Evolutionary conservation across 208 protist genomes (phyloP).

Genomic region (Trypanosoma brucei): DNA sequence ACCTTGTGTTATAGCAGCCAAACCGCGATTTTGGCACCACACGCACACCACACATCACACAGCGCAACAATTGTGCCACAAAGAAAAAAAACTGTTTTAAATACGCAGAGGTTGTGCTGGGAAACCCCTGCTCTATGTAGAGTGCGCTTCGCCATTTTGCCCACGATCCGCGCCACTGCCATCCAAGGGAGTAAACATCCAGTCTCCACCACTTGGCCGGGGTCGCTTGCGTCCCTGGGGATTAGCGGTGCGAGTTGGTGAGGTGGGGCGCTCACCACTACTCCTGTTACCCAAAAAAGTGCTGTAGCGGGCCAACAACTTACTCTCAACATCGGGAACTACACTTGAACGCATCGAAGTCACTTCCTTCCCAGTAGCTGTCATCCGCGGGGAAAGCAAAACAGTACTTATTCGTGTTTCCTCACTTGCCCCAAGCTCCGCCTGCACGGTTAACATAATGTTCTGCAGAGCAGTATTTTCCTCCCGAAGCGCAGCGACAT

Average conservation of each 20-base stretch:
- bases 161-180: not conserved
- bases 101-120: too few relatives aligned
- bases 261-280: not conserved
- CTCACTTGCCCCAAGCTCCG: constrained; percentile 23
- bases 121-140: not conserved
- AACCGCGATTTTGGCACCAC: too few relatives aligned
- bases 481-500: constrained; percentile 4
- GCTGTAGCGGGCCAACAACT: constrained; percentile 13
- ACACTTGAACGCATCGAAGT: constrained; percentile 21
- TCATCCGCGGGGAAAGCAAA: not conserved
- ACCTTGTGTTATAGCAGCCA: too few relatives aligned
- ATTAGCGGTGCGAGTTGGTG: constrained; percentile 3
- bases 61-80: too few relatives aligned
- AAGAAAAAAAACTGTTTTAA: too few relatives aligned
- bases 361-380: constrained; percentile 1
- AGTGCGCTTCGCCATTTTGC: not conserved
- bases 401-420: not conserved
- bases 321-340: constrained; percentile 6
- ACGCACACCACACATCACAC: too few relatives aligned
- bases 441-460: constrained; percentile 45
- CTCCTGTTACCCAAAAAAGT: not conserved
- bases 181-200: not conserved
- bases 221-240: constrained; percentile 8
- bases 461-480: constrained; percentile 31
- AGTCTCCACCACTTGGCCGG: constrained; percentile 10